Base-by-base conservation (phyloP, 371 early-diverging fungal species). In the Batrachochytrium dendrobatidis region DNA sequence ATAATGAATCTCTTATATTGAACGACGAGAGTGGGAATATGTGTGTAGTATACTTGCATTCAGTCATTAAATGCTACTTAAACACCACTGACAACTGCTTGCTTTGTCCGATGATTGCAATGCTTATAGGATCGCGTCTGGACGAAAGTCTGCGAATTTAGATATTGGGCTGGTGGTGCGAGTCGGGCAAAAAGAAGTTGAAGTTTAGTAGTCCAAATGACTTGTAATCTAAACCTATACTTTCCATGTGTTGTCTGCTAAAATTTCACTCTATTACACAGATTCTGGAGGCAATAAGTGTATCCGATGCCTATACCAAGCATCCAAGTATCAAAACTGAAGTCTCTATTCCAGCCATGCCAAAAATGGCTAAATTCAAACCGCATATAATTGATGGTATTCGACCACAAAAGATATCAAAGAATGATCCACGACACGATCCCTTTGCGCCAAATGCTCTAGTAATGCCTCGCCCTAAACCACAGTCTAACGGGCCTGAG, bases 101-200 rank as follows among this genome's bases (percentile, higher is more conserved):
- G 49, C 10, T 3, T 30, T 34, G 25, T n/a, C n/a, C n/a, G n/a
- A n/a, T n/a, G 15, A 31, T 22, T 20, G 51, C 39, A 34, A 20
- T 12, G 1, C 61, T 10, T 52, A 46, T 24, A 73, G 68, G 20
- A 70, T 71, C 29, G 60, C 61, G 43, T 66, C 63, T n/a, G 49
- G 43, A 7, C 17, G 53, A 1, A 53, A 32, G 10, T 24, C 24
- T 2, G 48, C 39, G 15, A 35, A 54, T 0, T 20, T 72, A 3
- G 59, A 61, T 6, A 34, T 46, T 18, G 75, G 75, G 2, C 65
- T 60, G 18, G 69, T 64, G 24, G 17, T 76, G 15, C 62, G 64
- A 0, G 56, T 77, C 34, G 79, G 69, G 17, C 66, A 72, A 18
- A 68, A 66, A 39, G 80, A 78, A 30, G 65, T 76, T 30, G 80